Evolutionary conservation across 2,329 filamentous ascomycete genomes (phyloP).

Genomic region (Nakataea oryzae): DNA sequence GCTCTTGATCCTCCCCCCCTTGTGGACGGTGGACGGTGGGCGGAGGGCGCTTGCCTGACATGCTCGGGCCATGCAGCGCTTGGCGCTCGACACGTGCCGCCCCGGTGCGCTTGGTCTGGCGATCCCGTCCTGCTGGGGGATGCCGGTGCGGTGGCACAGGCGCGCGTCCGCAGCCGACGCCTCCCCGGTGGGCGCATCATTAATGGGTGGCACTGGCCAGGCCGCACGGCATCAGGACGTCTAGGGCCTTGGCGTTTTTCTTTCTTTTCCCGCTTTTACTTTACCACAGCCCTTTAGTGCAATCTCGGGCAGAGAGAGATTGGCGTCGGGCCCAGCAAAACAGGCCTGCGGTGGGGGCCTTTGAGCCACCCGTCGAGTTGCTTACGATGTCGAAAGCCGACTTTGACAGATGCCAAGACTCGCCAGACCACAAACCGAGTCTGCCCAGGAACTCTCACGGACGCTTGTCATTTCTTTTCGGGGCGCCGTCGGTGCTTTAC

Average conservation of each 20-base stretch:
- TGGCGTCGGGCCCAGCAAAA: neutral
- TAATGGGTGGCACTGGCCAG: neutral
- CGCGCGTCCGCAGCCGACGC: neutral
- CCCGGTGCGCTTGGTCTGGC: neutral
- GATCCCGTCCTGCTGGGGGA: neutral
- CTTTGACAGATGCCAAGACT: conserved; percentile 1
- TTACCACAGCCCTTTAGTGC: neutral
- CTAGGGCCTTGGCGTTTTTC: neutral
- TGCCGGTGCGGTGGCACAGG: neutral
- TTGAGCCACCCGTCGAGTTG: neutral
- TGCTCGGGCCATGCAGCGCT: neutral
- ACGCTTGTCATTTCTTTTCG: neutral
- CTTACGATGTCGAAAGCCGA: neutral
- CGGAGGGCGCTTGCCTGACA: neutral
- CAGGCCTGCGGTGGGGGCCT: neutral
- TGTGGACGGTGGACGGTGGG: neutral
- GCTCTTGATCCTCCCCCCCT: neutral
- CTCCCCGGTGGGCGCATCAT: neutral
- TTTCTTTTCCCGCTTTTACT: neutral
- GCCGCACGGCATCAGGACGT: neutral
- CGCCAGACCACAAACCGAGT: neutral
- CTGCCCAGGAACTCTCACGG: neutral
- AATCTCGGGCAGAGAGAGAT: neutral
- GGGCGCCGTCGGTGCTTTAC: neutral
- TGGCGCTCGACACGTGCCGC: neutral